Base-by-base conservation (phyloP, 2,329 filamentous ascomycete species). In the Penicillium sp. region DNA sequence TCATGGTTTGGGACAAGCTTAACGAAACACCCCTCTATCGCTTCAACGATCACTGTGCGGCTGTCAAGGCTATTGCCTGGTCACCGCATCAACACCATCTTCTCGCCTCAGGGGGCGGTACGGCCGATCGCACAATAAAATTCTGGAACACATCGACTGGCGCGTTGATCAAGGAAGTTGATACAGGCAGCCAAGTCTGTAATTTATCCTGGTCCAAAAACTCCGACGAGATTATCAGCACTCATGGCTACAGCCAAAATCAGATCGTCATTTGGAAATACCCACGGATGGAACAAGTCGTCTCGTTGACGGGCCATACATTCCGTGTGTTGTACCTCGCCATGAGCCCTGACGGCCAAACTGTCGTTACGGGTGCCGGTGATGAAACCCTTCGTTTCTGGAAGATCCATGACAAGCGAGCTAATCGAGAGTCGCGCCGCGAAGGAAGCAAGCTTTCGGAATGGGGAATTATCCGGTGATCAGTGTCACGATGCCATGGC, bases 231-330 rank as follows among this genome's bases (percentile, higher is more conserved):
- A 90, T 98, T 49, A 91, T 98, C 46, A 91, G 86, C 43, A 98
- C 93, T 1, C 93, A 98, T 65, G 93, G 93, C 5, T 98, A 96
- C 73, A 91, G 86, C 58, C 93, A 98, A 66, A 96, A 98, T 67
- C 93, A 97, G 69, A 96, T 98, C 60, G 91, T 97, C 34, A 89
- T 98, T 47, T 98, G 93, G 93, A 98, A 98, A 65, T 98, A 98
- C 65, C 93, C 93, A 1, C 90, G 86, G 57, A 97, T 98, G 93
- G 89, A 89, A 42, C 93, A 97, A 67, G 90, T 98, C 7, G 91
- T 89, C 36, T 95, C 88, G 57, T 76, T 98, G 39, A 98, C 93
- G 0, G 93, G 93, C 0, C 93, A 98, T 68, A 98, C 93, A 1
- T 97, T 94, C 70, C 86, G 93, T 63, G 93, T 98, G 9, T 77